These are phyloP conservation scores for Starmerella floricola DNA, from an alignment of 805 yeast species.

Conservation along the genomic window DNA sequence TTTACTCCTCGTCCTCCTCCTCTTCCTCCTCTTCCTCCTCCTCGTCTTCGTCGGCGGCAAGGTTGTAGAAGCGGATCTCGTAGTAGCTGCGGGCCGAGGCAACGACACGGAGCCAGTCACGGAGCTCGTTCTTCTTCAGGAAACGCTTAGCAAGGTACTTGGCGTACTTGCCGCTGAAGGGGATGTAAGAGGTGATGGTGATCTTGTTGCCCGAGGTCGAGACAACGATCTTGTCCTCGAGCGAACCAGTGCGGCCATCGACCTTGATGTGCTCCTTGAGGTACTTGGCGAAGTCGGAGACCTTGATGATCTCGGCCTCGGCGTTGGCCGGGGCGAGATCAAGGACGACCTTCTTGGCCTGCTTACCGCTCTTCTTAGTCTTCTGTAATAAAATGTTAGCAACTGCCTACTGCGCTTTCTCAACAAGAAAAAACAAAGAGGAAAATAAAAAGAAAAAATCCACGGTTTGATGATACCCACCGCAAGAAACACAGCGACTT, in stretches of 20 bases:
- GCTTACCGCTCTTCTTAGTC: constrained; percentile 59
- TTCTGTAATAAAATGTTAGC: constrained; percentile 29
- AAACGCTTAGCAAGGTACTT: constrained; percentile 99
- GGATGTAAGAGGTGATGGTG: constrained; percentile 80
- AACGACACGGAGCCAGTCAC: constrained; percentile 99
- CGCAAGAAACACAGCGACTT: constrained; percentile 15
- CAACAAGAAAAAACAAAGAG: constrained; percentile 5
- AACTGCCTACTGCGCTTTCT: constrained; percentile 62
- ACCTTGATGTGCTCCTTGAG: constrained; percentile 98
- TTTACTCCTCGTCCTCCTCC: constrained; percentile 24
- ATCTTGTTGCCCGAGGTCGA: constrained; percentile 69
- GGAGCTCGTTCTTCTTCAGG: constrained; percentile 99
- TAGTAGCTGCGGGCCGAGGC: constrained; percentile 90
- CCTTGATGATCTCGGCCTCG: constrained; percentile 96
- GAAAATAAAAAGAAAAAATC: constrained; percentile 6
- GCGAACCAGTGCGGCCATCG: constrained; percentile 91
- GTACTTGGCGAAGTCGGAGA: constrained; percentile 94
- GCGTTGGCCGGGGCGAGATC: constrained; percentile 97
- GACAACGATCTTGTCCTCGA: constrained; percentile 87
- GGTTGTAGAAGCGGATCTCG: constrained; percentile 98
- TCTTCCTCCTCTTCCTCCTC: constrained; percentile 66
- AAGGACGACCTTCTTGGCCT: constrained; percentile 71
- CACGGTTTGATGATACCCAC: constrained; percentile 22
- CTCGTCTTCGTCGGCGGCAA: constrained; percentile 89
- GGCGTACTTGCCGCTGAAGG: constrained; percentile 99